phyloP scores from a whole-genome alignment of 805 yeast species.

The Kuraishia borneana region DNA sequence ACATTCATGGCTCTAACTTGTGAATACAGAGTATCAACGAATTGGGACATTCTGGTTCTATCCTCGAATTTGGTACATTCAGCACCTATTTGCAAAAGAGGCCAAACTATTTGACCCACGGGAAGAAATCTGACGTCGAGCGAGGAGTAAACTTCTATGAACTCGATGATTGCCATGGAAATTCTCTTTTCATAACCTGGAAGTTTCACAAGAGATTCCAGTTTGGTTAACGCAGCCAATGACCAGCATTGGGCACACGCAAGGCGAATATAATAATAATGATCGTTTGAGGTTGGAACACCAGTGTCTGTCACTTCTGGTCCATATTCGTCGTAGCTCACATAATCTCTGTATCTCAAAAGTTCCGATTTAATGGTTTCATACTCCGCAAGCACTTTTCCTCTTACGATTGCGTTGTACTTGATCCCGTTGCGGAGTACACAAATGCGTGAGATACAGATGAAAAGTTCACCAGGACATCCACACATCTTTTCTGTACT shows the following conservation, averaged over 20 bases:
- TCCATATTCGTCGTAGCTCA: constrained; percentile 8
- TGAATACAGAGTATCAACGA: constrained; percentile 21
- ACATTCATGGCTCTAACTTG: constrained; percentile 32
- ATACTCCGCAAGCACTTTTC: constrained; percentile 8
- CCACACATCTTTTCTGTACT: constrained; percentile 27
- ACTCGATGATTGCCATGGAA: constrained; percentile 30
- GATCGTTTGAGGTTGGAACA: constrained; percentile 2
- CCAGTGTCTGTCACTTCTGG: background rate
- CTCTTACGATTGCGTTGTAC: constrained; percentile 4
- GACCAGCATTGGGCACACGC: constrained; percentile 33
- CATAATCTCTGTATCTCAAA: constrained; percentile 21
- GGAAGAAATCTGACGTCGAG: constrained; percentile 26
- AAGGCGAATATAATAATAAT: constrained; percentile 15
- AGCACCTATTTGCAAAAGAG: constrained; percentile 33
- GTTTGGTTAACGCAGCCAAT: constrained; percentile 20
- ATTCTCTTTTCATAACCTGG: too few relatives aligned
- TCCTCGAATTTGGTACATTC: constrained; percentile 21
- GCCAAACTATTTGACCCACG: constrained; percentile 43
- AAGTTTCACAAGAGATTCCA: constrained; percentile 17
- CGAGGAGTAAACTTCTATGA: constrained; percentile 25
- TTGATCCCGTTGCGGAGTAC: constrained; percentile 11
- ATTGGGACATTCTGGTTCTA: constrained; percentile 11
- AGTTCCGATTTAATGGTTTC: constrained; percentile 15
- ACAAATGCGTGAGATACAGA: constrained; percentile 23
- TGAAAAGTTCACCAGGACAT: constrained; percentile 28